Base-by-base conservation (phyloP, 164 flowering plant genomes). In the Tetracentron sinense region DNA sequence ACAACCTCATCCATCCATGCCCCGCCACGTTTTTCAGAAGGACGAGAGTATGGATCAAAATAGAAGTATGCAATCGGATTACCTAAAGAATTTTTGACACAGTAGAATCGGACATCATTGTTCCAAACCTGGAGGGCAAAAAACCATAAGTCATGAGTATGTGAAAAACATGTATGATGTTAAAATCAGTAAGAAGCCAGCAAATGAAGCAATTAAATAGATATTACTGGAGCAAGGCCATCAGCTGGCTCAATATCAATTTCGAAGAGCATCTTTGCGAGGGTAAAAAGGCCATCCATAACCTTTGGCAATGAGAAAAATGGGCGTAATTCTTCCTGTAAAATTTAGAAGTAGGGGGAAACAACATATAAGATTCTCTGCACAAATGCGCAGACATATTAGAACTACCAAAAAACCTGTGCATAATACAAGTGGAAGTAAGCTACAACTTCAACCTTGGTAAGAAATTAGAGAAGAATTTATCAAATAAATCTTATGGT, bases 1-100 rank as follows among this genome's bases (percentile, higher is more conserved):
- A 92, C 82, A 78, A 90, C 99, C 78, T 85, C 97, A 75, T 85
- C 89, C 99, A 95, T 90, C 99, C 99, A 95, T 56, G 97, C 99
- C 66, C 99, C 99, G 61, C 88, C 96, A 30, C 86, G 79, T 69
- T 95, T 95, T 70, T 95, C 99, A 68, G 97, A 82, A 30, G 99
- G 92, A 63, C 97, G 97, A 35, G 96, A 84, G 71, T 92, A 95
- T 64, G 99, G 97, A 76, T 95, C 97, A 75, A 92, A 90, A 61
- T 92, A 95, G 75, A 95, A 95, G 79, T 89, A 92, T 46, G 99
- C 90, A 76, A 92, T 74, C 12, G 94, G 89, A 68, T 65, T 75
- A n/a, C 94, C 94, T 2, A 76, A 78, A 55, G 87, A 70, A 75
- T 92, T 92, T 69, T 92, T 95, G 49, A 95, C 83, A 55, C 87